Percentiles rank a stretch among this genome's conserved stretches.
phyloP scores from a whole-genome alignment of 2,329 filamentous ascomycete genomes.

The Calonectria leucothoes region DNA sequence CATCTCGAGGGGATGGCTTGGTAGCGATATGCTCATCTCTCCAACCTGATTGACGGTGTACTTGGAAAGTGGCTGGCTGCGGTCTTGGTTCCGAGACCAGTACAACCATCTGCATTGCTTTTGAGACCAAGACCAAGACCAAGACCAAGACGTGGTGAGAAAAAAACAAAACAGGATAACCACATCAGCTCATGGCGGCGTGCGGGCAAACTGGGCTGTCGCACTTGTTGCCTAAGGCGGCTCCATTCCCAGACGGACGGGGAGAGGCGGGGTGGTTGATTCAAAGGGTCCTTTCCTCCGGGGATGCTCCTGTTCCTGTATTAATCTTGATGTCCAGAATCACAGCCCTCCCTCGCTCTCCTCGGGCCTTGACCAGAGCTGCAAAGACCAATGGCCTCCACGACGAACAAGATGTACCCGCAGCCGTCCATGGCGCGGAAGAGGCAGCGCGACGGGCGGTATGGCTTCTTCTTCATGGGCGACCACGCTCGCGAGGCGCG shows the following conservation, averaged over 20 bases:
- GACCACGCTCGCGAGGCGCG: background rate
- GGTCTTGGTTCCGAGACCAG: background rate
- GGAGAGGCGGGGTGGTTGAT: background rate
- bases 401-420: background rate
- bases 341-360: background rate
- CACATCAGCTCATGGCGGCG: background rate
- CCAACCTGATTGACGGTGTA: background rate
- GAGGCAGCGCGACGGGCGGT: background rate
- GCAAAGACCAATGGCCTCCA: background rate
- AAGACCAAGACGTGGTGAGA: background rate
- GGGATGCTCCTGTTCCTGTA: background rate
- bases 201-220: background rate
- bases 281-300: background rate
- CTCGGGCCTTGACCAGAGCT: background rate
- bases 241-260: background rate
- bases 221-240: background rate
- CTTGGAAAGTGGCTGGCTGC: background rate
- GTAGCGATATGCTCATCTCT: background rate
- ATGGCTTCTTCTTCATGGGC: background rate
- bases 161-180: background rate
- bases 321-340: background rate
- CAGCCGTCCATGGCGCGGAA: background rate
- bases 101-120: background rate
- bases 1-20: background rate
- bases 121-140: background rate